phyloP scores from a whole-genome alignment of 306 rosid species.

The Cucumis hystrix region DNA sequence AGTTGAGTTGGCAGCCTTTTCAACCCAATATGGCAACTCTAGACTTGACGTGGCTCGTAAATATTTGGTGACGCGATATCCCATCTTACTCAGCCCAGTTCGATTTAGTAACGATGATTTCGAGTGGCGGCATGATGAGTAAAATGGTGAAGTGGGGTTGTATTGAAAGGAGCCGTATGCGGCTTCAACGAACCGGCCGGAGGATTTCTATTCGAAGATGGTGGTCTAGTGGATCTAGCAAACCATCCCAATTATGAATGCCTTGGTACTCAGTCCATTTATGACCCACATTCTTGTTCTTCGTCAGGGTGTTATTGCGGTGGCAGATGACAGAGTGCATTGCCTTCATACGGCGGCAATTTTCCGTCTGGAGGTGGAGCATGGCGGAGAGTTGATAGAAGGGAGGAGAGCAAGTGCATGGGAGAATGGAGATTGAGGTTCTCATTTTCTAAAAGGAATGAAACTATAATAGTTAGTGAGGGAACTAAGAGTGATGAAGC shows the following conservation, averaged over 20 bases:
- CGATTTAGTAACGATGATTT: slow-evolving; percentile 15
- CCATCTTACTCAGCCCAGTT: slow-evolving; percentile 16
- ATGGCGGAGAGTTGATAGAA: not conserved
- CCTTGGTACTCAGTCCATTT: slow-evolving; percentile 66
- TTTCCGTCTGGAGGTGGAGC: not conserved
- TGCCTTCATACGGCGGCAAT: not conserved
- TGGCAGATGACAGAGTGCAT: not conserved
- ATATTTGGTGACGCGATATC: slow-evolving; percentile 42
- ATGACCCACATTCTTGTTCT: slow-evolving; percentile 14
- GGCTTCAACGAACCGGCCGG: slow-evolving; percentile 43
- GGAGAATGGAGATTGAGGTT: not conserved
- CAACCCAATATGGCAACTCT: slow-evolving; percentile 31
- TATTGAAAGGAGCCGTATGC: slow-evolving; percentile 38
- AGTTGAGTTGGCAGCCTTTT: slow-evolving; percentile 21
- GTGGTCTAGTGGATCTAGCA: slow-evolving; percentile 49
- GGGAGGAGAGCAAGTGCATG: not conserved
- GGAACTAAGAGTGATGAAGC: not conserved
- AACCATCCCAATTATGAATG: slow-evolving; percentile 35
- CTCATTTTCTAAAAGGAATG: not conserved
- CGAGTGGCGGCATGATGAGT: slow-evolving; percentile 22
- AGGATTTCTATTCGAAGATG: slow-evolving; percentile 46
- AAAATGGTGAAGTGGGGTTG: slow-evolving; percentile 28
- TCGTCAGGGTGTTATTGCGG: not conserved
- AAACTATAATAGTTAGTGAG: not conserved
- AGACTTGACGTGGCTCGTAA: slow-evolving; percentile 47